Base-by-base conservation (phyloP, 768 basidiomycete genomes). In the Suillus plorans region DNA sequence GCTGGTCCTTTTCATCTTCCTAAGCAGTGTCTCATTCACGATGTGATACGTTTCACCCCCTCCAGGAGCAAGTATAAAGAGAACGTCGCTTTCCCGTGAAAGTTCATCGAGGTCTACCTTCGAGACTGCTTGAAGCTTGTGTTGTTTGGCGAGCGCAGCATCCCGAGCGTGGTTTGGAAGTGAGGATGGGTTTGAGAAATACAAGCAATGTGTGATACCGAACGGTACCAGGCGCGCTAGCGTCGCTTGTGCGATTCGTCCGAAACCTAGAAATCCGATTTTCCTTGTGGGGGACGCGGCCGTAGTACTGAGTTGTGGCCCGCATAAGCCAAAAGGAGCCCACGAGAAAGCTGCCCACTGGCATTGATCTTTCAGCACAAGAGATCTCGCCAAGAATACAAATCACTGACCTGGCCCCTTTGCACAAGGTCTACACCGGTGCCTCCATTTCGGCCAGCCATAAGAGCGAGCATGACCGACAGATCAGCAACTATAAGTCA, bases 191-290 rank as follows among this genome's bases (percentile, higher is more conserved):
- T 84, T 87, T 9, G 83, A 81, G 5, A 83, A 74, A 77, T 95
- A 97, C 50, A 96, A 67, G 67, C 87, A 89, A 69, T 86, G 80
- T 0, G 86, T 90, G 71, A 94, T 82, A 31, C 91, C 94, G 73
- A 98, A 98, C 1, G 92, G 87, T 12, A 91, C 78, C 44, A 98
- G 84, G 4, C 97, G 88, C 2, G 83, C 76, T 49, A 97, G 84
- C 0, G 90, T 91, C 25, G 90, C 90, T 70, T 95, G 93, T 0
- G 95, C 88, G 69, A 99, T 99, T 31, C 97, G 87, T 7, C 97
- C 97, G 69, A 99, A 98, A 14, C 97, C 97, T 39, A 99, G 81
- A 79, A 99, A 97, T 1, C 94, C 95, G 2, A 89, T 86, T 1
- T 89, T 96, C 50, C 89, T 86, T 9, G 73, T 82, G 3, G 82